Conservation (phyloP, 441 rosid species). For the Populus hybrid region DNA sequence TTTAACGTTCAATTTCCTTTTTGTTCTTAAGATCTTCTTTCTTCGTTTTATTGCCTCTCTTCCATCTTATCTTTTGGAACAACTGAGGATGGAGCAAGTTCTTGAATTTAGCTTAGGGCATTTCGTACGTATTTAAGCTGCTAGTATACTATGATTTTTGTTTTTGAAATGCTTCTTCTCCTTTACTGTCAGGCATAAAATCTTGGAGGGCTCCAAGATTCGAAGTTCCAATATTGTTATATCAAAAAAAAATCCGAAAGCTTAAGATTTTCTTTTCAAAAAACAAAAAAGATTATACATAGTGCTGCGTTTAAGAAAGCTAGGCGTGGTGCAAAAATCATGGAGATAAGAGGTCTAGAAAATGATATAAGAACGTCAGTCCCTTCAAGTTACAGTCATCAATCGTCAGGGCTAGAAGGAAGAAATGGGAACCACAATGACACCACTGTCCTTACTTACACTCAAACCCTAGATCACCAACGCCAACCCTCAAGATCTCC, state of each 20-base stretch:
- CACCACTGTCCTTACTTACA: slow-evolving; percentile 38
- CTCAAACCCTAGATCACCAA: slow-evolving; percentile 70
- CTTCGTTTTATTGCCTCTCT: background rate
- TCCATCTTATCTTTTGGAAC: background rate
- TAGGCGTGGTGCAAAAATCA: background rate
- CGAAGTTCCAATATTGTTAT: background rate
- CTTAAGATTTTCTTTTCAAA: background rate
- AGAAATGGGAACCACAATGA: slow-evolving; percentile 43
- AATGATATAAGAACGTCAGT: slow-evolving; percentile 43
- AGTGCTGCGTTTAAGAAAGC: background rate
- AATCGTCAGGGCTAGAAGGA: slow-evolving; percentile 34
- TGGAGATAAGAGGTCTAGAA: slow-evolving; percentile 47
- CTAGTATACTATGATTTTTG: background rate
- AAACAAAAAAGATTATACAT: background rate
- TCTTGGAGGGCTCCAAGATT: slow-evolving; percentile 1
- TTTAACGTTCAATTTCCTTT: slow-evolving; percentile 11
- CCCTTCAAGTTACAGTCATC: slow-evolving; percentile 28
- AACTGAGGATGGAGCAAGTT: background rate
- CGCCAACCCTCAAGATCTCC: slow-evolving; percentile 33
- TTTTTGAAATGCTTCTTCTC: background rate
- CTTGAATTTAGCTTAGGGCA: background rate
- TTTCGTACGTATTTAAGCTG: background rate
- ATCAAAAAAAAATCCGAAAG: background rate
- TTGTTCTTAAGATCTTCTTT: slow-evolving; percentile 6
- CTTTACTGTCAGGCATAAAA: background rate